Evolutionary conservation across 2,329 filamentous ascomycete species (phyloP).

Genomic region (Purpureocillium takamizusanense): DNA sequence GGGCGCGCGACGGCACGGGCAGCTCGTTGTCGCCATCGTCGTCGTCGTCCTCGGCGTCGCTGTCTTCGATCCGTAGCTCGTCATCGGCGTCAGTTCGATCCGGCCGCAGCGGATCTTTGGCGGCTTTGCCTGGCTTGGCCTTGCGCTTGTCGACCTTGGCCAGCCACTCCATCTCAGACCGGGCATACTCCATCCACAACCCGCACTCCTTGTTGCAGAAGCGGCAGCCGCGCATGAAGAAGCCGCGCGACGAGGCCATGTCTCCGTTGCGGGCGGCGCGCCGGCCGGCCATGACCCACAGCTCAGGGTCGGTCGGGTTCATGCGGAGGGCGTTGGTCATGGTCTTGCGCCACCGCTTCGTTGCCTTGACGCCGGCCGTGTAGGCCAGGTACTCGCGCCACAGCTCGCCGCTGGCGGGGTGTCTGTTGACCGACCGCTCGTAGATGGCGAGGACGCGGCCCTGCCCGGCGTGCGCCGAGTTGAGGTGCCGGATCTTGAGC

Average conservation of each 20-base stretch:
- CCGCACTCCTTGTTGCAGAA: constrained; percentile 71
- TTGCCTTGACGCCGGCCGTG: constrained; percentile 57
- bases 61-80: constrained; percentile 31
- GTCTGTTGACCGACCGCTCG: constrained; percentile 75
- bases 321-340: constrained; percentile 67
- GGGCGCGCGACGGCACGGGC: constrained; percentile 32
- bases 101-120: constrained; percentile 31
- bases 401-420: constrained; percentile 69
- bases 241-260: constrained; percentile 75
- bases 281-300: constrained; percentile 83
- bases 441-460: constrained; percentile 82
- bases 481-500: constrained; percentile 60
- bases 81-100: constrained; percentile 40
- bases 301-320: constrained; percentile 70
- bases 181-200: constrained; percentile 85
- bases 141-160: constrained; percentile 68
- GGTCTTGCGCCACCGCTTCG: constrained; percentile 55
- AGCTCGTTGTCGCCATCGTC: constrained; percentile 35
- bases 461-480: constrained; percentile 63
- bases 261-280: constrained; percentile 73
- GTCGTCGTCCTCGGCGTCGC: constrained; percentile 37
- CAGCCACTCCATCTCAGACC: constrained; percentile 88
- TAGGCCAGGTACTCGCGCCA: constrained; percentile 91
- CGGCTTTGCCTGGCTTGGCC: constrained; percentile 35
- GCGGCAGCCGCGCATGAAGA: constrained; percentile 79